Base-by-base conservation (phyloP, 2,329 filamentous ascomycete genomes). In the Cryphonectria parasitica region DNA sequence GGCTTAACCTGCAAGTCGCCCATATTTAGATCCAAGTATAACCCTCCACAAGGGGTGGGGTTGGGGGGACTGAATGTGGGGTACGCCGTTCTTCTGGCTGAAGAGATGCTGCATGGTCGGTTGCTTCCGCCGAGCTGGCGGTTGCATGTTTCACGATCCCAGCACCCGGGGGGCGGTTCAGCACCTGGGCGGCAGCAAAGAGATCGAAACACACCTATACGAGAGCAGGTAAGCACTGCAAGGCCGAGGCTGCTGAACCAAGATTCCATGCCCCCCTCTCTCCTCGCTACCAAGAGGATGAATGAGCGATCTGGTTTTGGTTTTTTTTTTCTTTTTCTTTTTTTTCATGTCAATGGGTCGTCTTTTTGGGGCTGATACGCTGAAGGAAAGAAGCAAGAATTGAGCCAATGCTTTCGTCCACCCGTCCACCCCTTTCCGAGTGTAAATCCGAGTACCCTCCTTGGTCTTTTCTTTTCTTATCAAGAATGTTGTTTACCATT, bases 141-240 rank as follows among this genome's bases (percentile, higher is more conserved):
- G 54, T 31, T 58, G 54, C 54, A 19, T 15, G 54, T 58, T 58
- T 58, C 54, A 58, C 54, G 54, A 58, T 58, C 54, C 54, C 54
- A 34, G 54, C 54, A 15, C 54, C 5, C 2, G 54, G 25, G 28
- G 15, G 54, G 25, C 54, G 6, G 54, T 31, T 31, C n/a, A 31
- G 15, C 54, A 58, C n/a, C n/a, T n/a, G n/a, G n/a, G n/a, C n/a
- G n/a, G 54, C 25, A 58, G 54, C 54, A 34, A 34, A 3, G 28
- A 58, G 54, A 58, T 34, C 25, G 54, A 49, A 58, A 58, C 54
- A 19, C 13, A 25, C n/a, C 17, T 58, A 19, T 49, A 5, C 54
- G 17, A 22, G 54, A 25, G 52, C 25, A 28, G 13, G 28, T 58
- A 31, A 58, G 54, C 54, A 58, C 25, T 34, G 34, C 54, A 17